These are phyloP conservation scores for Echium plantagineum DNA, from an alignment of 257 asterid species.

Conservation along the genomic window DNA sequence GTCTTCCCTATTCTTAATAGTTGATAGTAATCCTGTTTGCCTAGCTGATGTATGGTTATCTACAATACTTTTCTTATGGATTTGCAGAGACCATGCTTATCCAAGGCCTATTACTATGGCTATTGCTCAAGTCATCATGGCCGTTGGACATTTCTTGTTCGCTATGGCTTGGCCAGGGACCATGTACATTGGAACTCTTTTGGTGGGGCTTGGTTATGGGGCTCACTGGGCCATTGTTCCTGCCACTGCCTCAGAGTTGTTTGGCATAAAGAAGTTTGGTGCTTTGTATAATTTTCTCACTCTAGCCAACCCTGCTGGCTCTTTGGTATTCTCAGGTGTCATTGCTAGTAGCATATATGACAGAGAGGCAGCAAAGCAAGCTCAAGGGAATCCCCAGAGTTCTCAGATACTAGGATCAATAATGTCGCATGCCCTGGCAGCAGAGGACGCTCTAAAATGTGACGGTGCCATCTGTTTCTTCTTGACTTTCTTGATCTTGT, in stretches of 20 bases:
- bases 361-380: constrained; percentile 46
- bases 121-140: constrained; percentile 67
- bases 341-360: constrained; percentile 42
- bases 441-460: constrained; percentile 51
- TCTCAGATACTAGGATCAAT: constrained; percentile 15
- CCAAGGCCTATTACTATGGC: constrained; percentile 82
- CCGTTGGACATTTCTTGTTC: constrained; percentile 66
- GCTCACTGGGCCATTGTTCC: constrained; percentile 98
- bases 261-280: constrained; percentile 81
- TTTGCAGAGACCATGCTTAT: constrained; percentile 64
- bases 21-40: not conserved
- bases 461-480: constrained; percentile 70
- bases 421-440: constrained; percentile 26
- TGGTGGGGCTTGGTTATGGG: constrained; percentile 91
- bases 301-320: constrained; percentile 42
- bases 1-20: not conserved
- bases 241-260: constrained; percentile 81
- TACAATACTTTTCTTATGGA: constrained; percentile 8
- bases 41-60: constrained; percentile 1
- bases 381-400: constrained; percentile 21
- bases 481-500: constrained; percentile 63
- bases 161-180: constrained; percentile 95
- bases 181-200: constrained; percentile 78
- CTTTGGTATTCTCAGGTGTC: constrained; percentile 37
- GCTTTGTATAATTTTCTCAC: constrained; percentile 45